Evolutionary conservation across 345 rosid genomes (phyloP).

Genomic region (Cochlearia excelsa): DNA sequence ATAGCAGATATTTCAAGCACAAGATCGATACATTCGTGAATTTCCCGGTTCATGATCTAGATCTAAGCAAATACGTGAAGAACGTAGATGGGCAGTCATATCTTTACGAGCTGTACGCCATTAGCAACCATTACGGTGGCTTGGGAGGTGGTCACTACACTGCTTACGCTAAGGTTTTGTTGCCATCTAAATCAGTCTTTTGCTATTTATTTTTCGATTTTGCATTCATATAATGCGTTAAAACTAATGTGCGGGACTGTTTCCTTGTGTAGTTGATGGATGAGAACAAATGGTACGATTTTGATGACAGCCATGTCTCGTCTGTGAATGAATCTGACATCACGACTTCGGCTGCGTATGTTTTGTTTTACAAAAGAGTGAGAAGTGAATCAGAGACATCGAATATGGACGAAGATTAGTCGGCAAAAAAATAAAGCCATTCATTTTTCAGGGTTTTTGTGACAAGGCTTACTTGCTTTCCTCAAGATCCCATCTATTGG

Average conservation of each 20-base stretch:
- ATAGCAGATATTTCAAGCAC: constrained; percentile 86
- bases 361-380: constrained; percentile 80
- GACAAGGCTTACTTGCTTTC: too few species aligned
- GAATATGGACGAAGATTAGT: too few species aligned
- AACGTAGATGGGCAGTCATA: constrained; percentile 56
- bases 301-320: constrained; percentile 84
- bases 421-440: too few species aligned
- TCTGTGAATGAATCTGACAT: constrained; percentile 65
- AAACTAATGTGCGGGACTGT: too few species aligned
- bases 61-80: constrained; percentile 74
- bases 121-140: constrained; percentile 98
- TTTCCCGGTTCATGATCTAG: constrained; percentile 83
- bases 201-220: not conserved
- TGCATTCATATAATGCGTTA: not conserved
- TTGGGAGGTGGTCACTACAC: constrained; percentile 98
- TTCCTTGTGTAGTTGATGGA: constrained; percentile 64
- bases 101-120: constrained; percentile 72
- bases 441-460: too few species aligned
- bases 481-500: too few species aligned
- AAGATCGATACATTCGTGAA: constrained; percentile 90
- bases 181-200: not conserved
- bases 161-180: constrained; percentile 84
- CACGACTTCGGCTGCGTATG: constrained; percentile 81
- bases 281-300: constrained; percentile 89
- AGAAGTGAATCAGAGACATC: constrained; percentile 28